Evolutionary conservation across 169 alveolate species (phyloP).

Genomic region (Gregarina niphandrodes): DNA sequence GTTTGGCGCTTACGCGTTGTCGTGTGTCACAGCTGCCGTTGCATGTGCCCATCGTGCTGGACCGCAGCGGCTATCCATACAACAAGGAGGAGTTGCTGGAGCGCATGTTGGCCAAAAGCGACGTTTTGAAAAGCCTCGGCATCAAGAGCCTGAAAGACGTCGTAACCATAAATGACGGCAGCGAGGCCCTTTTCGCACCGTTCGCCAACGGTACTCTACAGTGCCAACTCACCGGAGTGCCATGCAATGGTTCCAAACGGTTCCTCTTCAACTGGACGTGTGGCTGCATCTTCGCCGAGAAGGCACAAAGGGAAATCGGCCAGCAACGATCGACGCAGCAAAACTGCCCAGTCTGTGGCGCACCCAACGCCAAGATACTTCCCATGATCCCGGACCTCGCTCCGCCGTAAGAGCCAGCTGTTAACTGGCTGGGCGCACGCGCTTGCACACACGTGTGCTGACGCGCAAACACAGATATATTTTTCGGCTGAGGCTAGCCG

Average conservation of each 20-base stretch:
- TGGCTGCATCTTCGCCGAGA: conserved; percentile 35
- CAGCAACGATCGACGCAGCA: no score
- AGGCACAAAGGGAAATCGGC: conserved; percentile 17
- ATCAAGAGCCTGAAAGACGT: conserved; percentile 34
- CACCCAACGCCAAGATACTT: no score
- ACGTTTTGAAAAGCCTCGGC: not conserved
- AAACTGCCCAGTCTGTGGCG: no score
- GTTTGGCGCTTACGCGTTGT: conserved; percentile 3
- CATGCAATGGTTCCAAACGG: not conserved
- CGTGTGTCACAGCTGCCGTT: conserved; percentile 35
- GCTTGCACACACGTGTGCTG: no score
- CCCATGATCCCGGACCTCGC: no score
- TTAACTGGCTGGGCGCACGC: no score
- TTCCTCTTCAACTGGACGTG: conserved; percentile 14
- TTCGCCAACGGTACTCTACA: not conserved
- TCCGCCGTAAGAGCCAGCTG: no score
- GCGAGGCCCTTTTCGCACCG: conserved; percentile 14
- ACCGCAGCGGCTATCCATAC: conserved; percentile 40
- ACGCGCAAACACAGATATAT: no score
- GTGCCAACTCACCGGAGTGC: not conserved
- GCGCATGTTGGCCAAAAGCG: conserved; percentile 29
- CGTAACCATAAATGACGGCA: no score
- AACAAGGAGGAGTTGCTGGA: conserved; percentile 40
- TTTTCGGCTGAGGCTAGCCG: no score
- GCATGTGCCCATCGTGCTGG: conserved; percentile 40